A percentile compares a stretch with the other conserved stretches of the same genome.
Conservation (phyloP, 2,329 filamentous ascomycete genomes). For the Orbilia oligospora region DNA sequence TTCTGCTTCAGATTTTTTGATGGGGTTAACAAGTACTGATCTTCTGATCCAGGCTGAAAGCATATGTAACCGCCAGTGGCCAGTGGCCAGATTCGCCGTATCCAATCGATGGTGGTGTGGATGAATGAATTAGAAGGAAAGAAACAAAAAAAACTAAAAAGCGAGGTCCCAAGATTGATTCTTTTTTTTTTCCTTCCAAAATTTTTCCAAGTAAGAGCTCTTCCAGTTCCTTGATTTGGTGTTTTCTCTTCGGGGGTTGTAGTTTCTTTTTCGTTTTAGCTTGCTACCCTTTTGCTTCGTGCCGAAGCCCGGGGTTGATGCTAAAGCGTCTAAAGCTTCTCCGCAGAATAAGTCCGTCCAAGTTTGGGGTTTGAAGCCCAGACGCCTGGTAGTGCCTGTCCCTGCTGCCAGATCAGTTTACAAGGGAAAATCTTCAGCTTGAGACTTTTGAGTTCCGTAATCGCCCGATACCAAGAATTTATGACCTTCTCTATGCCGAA, state of each 20-base stretch:
- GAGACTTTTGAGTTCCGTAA: conserved; percentile 57
- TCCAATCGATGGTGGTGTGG: conserved; percentile 41
- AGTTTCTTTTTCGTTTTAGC: conserved; percentile 20
- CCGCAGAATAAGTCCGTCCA: conserved; percentile 58
- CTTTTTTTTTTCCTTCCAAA: conserved; percentile 1
- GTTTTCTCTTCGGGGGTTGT: conserved; percentile 26
- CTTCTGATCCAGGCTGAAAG: conserved; percentile 54
- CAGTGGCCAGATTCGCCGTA: conserved; percentile 41
- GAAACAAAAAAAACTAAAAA: conserved; percentile 11
- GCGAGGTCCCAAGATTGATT: conserved; percentile 18
- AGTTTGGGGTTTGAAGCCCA: conserved; percentile 54
- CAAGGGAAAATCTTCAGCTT: conserved; percentile 24
- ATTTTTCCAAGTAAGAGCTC: conserved; percentile 38
- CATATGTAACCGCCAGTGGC: conserved; percentile 39
- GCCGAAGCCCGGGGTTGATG: conserved; percentile 31
- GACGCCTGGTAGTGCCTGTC: conserved; percentile 40
- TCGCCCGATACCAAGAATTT: conserved; percentile 61
- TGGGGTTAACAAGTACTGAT: conserved; percentile 34
- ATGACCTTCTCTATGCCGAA: conserved; percentile 59
- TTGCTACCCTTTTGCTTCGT: conserved; percentile 16
- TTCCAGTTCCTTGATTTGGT: conserved; percentile 54
- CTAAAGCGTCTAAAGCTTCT: conserved; percentile 34
- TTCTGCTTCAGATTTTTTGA: conserved; percentile 20
- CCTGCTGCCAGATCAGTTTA: conserved; percentile 10
- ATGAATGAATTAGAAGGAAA: conserved; percentile 22